phyloP scores from a whole-genome alignment of 306 rosid genomes.

The Argentina anserina region DNA sequence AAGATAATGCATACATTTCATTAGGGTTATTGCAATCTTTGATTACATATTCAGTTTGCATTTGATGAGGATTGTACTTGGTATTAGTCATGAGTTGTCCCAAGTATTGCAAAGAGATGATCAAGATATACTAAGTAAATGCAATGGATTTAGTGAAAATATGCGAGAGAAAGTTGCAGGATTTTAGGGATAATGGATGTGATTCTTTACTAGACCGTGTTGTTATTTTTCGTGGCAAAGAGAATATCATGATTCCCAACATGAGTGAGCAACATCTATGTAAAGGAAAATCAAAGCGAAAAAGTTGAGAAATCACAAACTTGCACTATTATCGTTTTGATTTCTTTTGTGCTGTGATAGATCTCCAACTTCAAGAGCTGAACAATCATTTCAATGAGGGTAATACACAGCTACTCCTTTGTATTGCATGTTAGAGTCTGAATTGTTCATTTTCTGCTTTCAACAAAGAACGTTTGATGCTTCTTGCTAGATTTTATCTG shows the following conservation, averaged over 20 bases:
- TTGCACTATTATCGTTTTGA: no score
- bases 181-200: neutral
- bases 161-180: neutral
- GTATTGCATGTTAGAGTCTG: neutral
- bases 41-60: neutral
- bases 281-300: no score
- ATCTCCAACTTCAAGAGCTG: no score
- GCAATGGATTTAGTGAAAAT: neutral
- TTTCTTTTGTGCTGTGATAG: no score
- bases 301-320: no score
- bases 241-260: no score
- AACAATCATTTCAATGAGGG: neutral
- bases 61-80: neutral
- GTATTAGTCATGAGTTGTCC: neutral
- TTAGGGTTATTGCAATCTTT: neutral
- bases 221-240: no score
- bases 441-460: neutral
- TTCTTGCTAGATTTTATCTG: neutral
- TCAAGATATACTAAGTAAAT: neutral
- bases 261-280: no score
- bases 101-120: neutral
- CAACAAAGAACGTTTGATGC: neutral
- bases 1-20: neutral
- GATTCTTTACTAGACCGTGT: neutral
- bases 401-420: neutral